Evolutionary conservation across 2,329 filamentous ascomycete species (phyloP).

Genomic region (Hypoxylon sp.): DNA sequence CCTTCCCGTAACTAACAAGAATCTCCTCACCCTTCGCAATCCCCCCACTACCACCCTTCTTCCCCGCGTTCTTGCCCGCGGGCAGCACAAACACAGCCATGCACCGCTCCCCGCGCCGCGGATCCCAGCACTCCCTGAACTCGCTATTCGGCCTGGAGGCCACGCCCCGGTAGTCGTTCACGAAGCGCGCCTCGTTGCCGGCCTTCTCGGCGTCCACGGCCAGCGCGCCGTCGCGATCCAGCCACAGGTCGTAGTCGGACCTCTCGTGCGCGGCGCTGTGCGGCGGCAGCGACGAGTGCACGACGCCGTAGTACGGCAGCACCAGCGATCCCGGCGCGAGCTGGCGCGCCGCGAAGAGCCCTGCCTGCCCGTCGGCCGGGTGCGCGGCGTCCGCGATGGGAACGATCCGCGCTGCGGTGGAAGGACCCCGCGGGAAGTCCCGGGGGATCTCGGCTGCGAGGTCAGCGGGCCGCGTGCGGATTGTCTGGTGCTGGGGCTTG

Average conservation of each 20-base stretch:
- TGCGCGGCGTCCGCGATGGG: slow-evolving; percentile 60
- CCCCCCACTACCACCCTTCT: slow-evolving; percentile 47
- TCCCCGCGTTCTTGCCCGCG: slow-evolving; percentile 51
- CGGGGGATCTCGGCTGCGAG: slow-evolving; percentile 47
- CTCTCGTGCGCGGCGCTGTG: slow-evolving; percentile 48
- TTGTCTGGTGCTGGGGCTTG: slow-evolving; percentile 50
- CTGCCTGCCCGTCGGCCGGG: slow-evolving; percentile 65
- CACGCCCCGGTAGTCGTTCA: slow-evolving; percentile 73
- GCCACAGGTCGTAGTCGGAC: slow-evolving; percentile 71
- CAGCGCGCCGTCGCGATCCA: slow-evolving; percentile 64
- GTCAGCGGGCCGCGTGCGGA: slow-evolving; percentile 48
- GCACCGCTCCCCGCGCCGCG: slow-evolving; percentile 57
- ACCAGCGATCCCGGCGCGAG: slow-evolving; percentile 65
- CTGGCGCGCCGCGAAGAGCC: slow-evolving; percentile 65
- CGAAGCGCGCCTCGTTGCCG: slow-evolving; percentile 72
- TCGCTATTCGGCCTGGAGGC: slow-evolving; percentile 63
- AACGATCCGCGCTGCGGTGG: slow-evolving; percentile 61
- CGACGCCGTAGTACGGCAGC: slow-evolving; percentile 67
- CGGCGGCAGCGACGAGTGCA: slow-evolving; percentile 56
- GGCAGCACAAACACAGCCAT: slow-evolving; percentile 67
- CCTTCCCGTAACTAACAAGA: slow-evolving; percentile 72
- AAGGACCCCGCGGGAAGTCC: slow-evolving; percentile 54
- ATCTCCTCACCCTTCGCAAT: slow-evolving; percentile 70
- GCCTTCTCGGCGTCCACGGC: slow-evolving; percentile 66
- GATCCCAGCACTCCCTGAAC: slow-evolving; percentile 67